Evolutionary conservation across 1,139 yeast species (phyloP), one percentile per base, ranked within the genome.

Genomic region (Protomyces macrosporus): DNA sequence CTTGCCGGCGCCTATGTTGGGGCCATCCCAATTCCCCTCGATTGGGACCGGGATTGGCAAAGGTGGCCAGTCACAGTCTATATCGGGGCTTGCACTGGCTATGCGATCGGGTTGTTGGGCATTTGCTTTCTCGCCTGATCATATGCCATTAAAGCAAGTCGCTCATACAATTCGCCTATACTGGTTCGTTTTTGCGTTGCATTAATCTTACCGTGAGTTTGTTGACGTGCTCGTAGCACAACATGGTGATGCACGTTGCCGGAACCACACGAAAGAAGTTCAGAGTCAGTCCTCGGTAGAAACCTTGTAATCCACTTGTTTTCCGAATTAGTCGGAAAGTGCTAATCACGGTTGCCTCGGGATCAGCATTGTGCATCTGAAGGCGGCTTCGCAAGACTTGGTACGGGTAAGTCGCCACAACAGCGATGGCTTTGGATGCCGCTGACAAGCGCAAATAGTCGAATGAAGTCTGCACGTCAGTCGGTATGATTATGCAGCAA

Each of bases 41-140:
- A 93, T 74, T 93, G 98, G 98, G 98, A 93, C 74, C 80, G 98
- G 69, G 90, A 88, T 36, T 93, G 98, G 98, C 98, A 93, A 75
- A 82, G 80, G 66, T 93, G 97, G 96, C 98, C 98, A n/a, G 82
- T 90, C 65, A 91, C 98, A 0, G 81, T 91, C 60, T 77, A 91
- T 34, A 79, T 82, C n/a, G 98, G 98, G 0, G 86, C 84, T 0
- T 90, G 89, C 71, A 36, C 79, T 0, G 98, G 97, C 16, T 82
- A 85, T 1, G 79, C 84, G 35, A 69, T 82, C 3, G 97, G 96
- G 3, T 16, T 10, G n/a, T 30, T 42, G 7, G 48, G 9, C 70
- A 75, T 4, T 48, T 72, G 6, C 66, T 71, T 10, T 7, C 3
- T 36, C 39, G 39, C 12, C 39, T 7, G 39, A 9, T 9, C 12